These are phyloP conservation scores for Penicillium egyptiacum DNA, from an alignment of 495 filamentous ascomycete species.

Conservation along the genomic window DNA sequence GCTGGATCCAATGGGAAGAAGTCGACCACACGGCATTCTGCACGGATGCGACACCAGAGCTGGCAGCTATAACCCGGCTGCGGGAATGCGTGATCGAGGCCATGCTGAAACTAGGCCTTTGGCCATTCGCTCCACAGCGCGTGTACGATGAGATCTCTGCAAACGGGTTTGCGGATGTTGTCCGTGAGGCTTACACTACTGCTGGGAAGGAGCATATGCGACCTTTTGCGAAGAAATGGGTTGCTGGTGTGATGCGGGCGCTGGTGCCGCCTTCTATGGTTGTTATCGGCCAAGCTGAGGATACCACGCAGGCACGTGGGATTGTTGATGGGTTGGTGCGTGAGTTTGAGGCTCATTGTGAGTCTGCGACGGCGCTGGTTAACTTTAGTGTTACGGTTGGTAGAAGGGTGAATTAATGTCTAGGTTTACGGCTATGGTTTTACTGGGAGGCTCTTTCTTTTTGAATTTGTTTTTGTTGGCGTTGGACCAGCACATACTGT, in stretches of 20 bases:
- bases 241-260: constrained; percentile 19
- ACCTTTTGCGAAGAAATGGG: constrained; percentile 16
- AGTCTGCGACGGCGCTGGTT: constrained; percentile 17
- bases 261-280: constrained; percentile 21
- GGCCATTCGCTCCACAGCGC: constrained; percentile 14
- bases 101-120: constrained; percentile 19
- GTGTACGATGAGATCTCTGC: constrained; percentile 15
- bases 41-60: constrained; percentile 17
- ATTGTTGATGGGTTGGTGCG: constrained; percentile 24
- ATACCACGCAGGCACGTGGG: constrained; percentile 12
- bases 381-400: constrained; percentile 25
- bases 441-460: background rate
- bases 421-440: background rate
- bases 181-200: constrained; percentile 16
- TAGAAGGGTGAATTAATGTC: constrained; percentile 13
- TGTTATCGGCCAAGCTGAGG: constrained; percentile 16
- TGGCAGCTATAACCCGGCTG: constrained; percentile 11
- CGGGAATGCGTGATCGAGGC: constrained; percentile 15
- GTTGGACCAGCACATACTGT: background rate
- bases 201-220: constrained; percentile 16
- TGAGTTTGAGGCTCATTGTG: constrained; percentile 20
- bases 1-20: constrained; percentile 43
- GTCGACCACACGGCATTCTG: constrained; percentile 23
- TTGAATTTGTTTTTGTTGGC: background rate
- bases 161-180: constrained; percentile 13